phyloP scores from a whole-genome alignment of 208 protist genomes.

The Crithidia fasciculata region DNA sequence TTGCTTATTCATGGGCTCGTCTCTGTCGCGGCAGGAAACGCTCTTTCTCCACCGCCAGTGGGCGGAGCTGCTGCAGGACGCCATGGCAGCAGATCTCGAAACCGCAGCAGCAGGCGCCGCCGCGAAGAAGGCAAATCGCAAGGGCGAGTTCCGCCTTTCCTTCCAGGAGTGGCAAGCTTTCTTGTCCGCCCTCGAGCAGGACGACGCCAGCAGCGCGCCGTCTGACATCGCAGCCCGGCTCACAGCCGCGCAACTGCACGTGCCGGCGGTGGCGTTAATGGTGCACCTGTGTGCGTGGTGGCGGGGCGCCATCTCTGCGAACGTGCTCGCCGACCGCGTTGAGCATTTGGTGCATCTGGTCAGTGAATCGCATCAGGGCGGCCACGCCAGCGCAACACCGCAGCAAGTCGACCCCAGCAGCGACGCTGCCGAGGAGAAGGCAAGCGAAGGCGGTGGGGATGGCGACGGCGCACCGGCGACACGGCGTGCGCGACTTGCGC shows the following conservation, averaged over 20 bases:
- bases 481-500: slow-evolving; percentile 21
- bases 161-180: slow-evolving; percentile 82
- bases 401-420: no score
- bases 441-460: not conserved
- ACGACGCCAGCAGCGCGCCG: slow-evolving; percentile 28
- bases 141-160: slow-evolving; percentile 51
- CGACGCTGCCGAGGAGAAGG: not conserved
- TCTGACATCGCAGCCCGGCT: slow-evolving; percentile 51
- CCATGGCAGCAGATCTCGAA: slow-evolving; percentile 43
- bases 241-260: slow-evolving; percentile 35
- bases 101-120: not conserved
- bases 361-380: not conserved
- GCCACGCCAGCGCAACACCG: not conserved
- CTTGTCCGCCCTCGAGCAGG: slow-evolving; percentile 50
- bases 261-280: slow-evolving; percentile 60
- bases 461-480: not conserved
- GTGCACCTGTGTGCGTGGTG: slow-evolving; percentile 74
- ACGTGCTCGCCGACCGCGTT: slow-evolving; percentile 38
- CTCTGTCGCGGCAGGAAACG: slow-evolving; percentile 70
- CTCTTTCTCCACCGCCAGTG: slow-evolving; percentile 68
- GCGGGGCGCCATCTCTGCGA: slow-evolving; percentile 35
- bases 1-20: slow-evolving; percentile 54
- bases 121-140: slow-evolving; percentile 18
- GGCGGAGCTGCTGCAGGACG: slow-evolving; percentile 62
- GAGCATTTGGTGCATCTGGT: slow-evolving; percentile 35